Conservation (phyloP, 139 green algal species). For the Ulvella scutata region DNA sequence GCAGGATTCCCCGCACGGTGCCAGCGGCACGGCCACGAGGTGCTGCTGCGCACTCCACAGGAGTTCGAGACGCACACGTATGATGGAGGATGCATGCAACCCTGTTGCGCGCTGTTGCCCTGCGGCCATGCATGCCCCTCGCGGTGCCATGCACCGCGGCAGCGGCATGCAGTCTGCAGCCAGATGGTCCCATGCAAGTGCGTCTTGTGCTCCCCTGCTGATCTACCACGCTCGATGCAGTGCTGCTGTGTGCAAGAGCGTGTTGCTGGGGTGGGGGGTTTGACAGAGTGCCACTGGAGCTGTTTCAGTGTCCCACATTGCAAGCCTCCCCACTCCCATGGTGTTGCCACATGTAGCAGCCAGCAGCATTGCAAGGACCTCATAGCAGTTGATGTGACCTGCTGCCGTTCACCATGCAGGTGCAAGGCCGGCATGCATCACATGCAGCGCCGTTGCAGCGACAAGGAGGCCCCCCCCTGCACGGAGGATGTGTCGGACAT, state of each 20-base stretch:
- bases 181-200: background rate
- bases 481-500: background rate
- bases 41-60: background rate
- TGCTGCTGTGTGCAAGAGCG: background rate
- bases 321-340: too few relatives aligned
- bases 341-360: too few relatives aligned
- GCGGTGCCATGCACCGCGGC: slow-evolving; percentile 22
- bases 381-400: too few relatives aligned
- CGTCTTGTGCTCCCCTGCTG: background rate
- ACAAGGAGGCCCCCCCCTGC: background rate
- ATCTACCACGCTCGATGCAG: background rate
- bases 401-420: too few relatives aligned
- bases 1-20: slow-evolving; percentile 27
- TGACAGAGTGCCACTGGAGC: too few relatives aligned
- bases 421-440: background rate
- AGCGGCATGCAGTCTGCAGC: slow-evolving; percentile 6
- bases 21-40: slow-evolving; percentile 18
- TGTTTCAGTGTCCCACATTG: too few relatives aligned
- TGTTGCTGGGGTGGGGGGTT: too few relatives aligned
- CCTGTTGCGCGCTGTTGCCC: slow-evolving; percentile 20
- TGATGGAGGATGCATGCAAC: slow-evolving; percentile 35
- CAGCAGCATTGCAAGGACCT: too few relatives aligned
- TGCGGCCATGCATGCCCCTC: slow-evolving; percentile 40
- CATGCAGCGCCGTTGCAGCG: background rate
- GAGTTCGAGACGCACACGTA: slow-evolving; percentile 19